Base-by-base conservation (phyloP, 768 basidiomycete genomes). In the Mycena alexandri region DNA sequence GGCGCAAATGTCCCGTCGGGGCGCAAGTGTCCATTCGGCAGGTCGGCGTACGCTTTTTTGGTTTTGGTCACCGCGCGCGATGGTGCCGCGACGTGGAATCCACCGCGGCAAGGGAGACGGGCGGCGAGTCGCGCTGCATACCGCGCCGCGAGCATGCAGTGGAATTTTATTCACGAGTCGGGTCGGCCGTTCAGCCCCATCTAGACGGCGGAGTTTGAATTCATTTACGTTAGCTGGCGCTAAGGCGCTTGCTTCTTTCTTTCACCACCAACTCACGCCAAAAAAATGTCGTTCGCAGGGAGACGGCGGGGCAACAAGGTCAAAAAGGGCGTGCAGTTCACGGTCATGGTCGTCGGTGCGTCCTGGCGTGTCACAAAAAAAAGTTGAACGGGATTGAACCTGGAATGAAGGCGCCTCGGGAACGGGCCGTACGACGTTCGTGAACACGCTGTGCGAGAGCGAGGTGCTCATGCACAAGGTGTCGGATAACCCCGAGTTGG, bases 321-420 rank as follows among this genome's bases (percentile, higher is more conserved):
- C 81, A 99, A 98, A 85, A 98, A 98, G 89, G 97, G 96, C 77
- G 93, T 99, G 59, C 95, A 97, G 83, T 94, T 99, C 83, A 99
- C 97, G 72, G 80, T 98, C 75, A 96, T 96, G 94, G 97, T 98
- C 61, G 95, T 97, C 76, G 97, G 97, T 97, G 69, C 75, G 94
- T 63, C 73, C 11, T 13, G 17, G 17, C 51, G 34, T 68, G 62
- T 71, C 70, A n/a, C n/a, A 68, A 38, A 38, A 38, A 38, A 38
- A 11, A 29, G 41, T 14, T 41, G 54, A 38, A 55, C 58, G 43
- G 36, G 57, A 36, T 51, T 47, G 34, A 67, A 63, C 71, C 68
- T 42, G 63, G 58, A 65, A 43, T 33, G 33, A 73, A 98, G 97
- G 97, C 84, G 93, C 96, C 65, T 98, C 96, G 80, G 97, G 97